Evolutionary conservation across 2,329 filamentous ascomycete species (phyloP), one percentile per base, ranked within the genome.

Genomic region (Penicillium occitanis): DNA sequence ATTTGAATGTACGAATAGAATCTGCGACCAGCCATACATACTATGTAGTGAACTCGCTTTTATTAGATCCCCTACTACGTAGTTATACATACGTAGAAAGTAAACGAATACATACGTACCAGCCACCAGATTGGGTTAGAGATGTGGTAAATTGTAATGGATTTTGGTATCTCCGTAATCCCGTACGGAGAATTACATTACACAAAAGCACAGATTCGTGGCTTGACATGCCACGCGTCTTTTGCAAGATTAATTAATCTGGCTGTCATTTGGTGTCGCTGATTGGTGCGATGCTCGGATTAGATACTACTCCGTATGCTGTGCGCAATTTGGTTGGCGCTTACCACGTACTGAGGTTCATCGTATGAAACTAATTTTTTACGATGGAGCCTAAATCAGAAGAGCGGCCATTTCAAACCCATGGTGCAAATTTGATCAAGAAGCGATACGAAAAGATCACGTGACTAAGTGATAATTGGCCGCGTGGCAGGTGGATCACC

Each of bases 181-280:
- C n/a, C 11, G 19, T 59, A 59, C 35, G 57, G 11, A 53, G 14
- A 13, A 25, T 25, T 25, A 25, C 19, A 40, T 14, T 30, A 57
- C 25, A 35, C 30, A 33, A 53, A 40, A 17, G 57, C 57, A 42
- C 57, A 35, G 57, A 58, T 17, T 25, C 44, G 57, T 60, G 57
- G 57, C 57, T 60, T 60, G 57, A 11, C 7, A 44, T 42, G 57
- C 57, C 57, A 60, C 57, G 57, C 57, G 57, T 60, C 57, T 10
- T 28, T 22, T 42, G 22, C 57, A 60, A 44, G 35, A 33, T 40
- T 25, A 5, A 17, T 17, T 25, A 5, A 8, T 17, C 19, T 11
- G 35, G 10, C 19, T 59, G 17, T 42, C 22, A 19, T n/a, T 7
- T 5, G 2, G 5, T 37, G 10, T 37, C 11, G n/a, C 11, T 40